These are phyloP conservation scores for Aphanoascus verrucosus DNA, from an alignment of 2,329 filamentous ascomycete species.

Conservation along the genomic window DNA sequence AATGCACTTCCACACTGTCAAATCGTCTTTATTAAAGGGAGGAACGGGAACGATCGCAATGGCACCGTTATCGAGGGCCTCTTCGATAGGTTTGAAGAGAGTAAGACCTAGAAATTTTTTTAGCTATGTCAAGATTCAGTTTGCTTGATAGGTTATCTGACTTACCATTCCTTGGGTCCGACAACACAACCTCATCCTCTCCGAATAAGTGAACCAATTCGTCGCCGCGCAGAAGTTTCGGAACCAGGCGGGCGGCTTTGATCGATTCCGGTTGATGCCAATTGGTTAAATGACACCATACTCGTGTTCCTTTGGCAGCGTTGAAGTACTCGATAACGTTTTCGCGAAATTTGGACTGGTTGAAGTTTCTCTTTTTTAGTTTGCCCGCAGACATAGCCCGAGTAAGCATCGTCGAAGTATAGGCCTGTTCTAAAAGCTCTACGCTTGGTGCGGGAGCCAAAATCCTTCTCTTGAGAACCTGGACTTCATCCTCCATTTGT, in stretches of 20 bases:
- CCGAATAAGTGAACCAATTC: conserved; percentile 19
- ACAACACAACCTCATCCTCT: conserved; percentile 10
- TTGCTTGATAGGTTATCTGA: background rate
- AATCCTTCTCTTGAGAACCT: background rate
- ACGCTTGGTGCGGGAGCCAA: background rate
- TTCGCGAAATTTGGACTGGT: conserved; percentile 2
- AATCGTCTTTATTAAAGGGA: background rate
- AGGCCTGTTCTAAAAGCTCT: conserved; percentile 4
- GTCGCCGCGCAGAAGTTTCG: conserved; percentile 12
- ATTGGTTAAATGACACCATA: no score
- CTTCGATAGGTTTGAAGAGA: conserved; percentile 12
- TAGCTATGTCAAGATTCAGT: background rate
- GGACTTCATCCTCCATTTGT: conserved; percentile 5
- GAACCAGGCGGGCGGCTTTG: conserved; percentile 18
- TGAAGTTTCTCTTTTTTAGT: conserved; percentile 6
- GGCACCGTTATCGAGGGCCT: conserved; percentile 13
- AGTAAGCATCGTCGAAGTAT: conserved; percentile 1
- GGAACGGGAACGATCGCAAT: conserved; percentile 16
- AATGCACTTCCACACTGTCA: conserved; percentile 14
- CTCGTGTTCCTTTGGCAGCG: no score
- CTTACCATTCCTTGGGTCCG: conserved; percentile 17
- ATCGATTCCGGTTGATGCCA: background rate
- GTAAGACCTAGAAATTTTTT: conserved; percentile 8
- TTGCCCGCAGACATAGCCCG: conserved; percentile 4
- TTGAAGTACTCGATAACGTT: background rate